phyloP scores from a whole-genome alignment of 2,329 filamentous ascomycete genomes.

The Blastomyces gilchristii region DNA sequence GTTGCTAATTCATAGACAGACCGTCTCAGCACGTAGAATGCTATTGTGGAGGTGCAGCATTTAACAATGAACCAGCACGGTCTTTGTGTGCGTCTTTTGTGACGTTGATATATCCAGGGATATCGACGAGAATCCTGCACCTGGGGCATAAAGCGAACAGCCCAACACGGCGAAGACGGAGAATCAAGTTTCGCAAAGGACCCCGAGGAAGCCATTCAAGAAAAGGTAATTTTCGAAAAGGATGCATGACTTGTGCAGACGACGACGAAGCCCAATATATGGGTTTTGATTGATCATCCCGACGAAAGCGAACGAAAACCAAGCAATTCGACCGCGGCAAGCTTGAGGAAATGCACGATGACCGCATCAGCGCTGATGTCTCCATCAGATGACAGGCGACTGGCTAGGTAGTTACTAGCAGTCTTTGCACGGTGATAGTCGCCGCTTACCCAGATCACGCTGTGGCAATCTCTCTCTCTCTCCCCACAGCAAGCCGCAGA shows the following conservation, averaged over 20 bases:
- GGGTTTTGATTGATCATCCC: not conserved
- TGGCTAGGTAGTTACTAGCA: not conserved
- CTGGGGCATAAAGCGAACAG: not conserved
- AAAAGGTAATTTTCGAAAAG: not conserved
- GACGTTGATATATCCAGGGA: not conserved
- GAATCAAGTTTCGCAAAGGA: not conserved
- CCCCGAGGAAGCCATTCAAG: not conserved
- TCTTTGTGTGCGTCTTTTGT: not conserved
- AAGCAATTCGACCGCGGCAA: not conserved
- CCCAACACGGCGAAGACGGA: not conserved
- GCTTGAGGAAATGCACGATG: not conserved
- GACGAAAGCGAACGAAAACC: not conserved
- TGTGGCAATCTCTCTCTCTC: not conserved
- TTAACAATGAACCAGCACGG: not conserved
- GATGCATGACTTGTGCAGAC: not conserved
- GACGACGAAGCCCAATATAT: not conserved
- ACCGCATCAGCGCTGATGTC: not conserved
- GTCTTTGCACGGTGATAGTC: not conserved
- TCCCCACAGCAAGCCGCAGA: not conserved
- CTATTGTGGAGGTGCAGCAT: not conserved
- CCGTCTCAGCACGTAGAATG: not conserved
- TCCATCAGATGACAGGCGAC: slow-evolving; percentile 1
- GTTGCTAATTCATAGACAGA: not conserved
- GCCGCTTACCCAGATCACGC: not conserved
- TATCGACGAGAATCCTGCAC: not conserved